Evolutionary conservation across 2,329 filamentous ascomycete genomes (phyloP).

Genomic region (Phoma sp.): DNA sequence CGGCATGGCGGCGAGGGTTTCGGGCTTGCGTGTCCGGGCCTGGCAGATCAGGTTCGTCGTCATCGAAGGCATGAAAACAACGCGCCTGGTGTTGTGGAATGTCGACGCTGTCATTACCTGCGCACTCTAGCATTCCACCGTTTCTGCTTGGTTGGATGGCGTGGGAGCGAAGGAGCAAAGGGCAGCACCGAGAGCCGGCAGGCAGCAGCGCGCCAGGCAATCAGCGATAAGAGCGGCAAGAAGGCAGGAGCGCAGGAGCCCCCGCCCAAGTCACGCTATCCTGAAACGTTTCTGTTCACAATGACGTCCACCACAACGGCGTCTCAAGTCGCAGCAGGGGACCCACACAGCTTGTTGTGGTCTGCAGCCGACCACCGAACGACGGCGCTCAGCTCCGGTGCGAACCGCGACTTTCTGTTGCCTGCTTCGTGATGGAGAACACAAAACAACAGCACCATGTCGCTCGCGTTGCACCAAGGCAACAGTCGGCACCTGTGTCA

Average conservation of each 20-base stretch:
- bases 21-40: constrained; percentile 15
- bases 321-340: constrained; percentile 11
- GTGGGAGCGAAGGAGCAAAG: background rate
- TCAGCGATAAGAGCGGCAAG: background rate
- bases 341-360: constrained; percentile 2
- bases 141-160: background rate
- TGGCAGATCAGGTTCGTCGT: constrained; percentile 33
- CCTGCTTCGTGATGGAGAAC: background rate
- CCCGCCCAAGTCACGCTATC: constrained; percentile 19
- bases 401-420: background rate
- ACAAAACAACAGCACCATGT: background rate
- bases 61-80: constrained; percentile 15
- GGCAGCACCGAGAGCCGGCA: background rate
- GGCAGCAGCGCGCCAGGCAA: no score
- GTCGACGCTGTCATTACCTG: background rate
- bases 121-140: constrained; percentile 1
- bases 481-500: constrained; percentile 7
- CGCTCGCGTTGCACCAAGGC: constrained; percentile 8
- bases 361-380: background rate
- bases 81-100: constrained; percentile 12
- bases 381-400: background rate
- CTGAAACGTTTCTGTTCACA: constrained; percentile 25
- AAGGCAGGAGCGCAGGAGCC: constrained; percentile 13
- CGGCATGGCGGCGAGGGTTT: constrained; percentile 3
- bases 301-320: constrained; percentile 23